Evolutionary conservation across 257 asterid genomes (phyloP).

Genomic region (Solanum okadae): DNA sequence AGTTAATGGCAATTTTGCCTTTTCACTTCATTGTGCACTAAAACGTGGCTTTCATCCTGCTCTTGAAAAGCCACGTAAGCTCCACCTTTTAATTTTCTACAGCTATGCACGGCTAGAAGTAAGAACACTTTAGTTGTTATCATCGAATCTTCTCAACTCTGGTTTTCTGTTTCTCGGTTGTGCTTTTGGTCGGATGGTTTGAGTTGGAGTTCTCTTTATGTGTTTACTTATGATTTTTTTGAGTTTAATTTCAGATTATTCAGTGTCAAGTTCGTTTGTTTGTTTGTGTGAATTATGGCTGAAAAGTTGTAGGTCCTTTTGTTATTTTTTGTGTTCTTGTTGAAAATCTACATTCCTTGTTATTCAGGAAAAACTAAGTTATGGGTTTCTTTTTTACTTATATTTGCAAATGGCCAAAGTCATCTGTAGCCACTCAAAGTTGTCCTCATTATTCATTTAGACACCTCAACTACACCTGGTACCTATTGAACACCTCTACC

Average conservation of each 20-base stretch:
- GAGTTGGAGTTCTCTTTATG: neutral
- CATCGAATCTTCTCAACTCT: neutral
- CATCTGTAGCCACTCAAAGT: too few species aligned
- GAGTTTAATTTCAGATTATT: neutral
- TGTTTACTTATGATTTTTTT: neutral
- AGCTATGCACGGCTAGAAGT: neutral
- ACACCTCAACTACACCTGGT: too few species aligned
- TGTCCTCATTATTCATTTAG: too few species aligned
- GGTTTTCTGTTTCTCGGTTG: neutral
- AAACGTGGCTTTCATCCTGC: too few species aligned
- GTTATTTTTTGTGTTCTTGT: neutral
- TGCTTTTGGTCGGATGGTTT: neutral
- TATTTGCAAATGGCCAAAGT: too few species aligned
- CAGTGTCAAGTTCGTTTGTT: neutral
- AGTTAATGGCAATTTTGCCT: too few species aligned
- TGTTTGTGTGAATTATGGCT: neutral
- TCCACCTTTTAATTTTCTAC: neutral
- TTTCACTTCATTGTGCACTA: too few species aligned
- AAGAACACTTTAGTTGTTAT: neutral
- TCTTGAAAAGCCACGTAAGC: too few species aligned
- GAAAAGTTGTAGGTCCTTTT: neutral
- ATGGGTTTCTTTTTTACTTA: too few species aligned
- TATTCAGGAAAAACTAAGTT: too few species aligned
- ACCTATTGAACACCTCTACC: too few species aligned
- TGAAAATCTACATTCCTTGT: neutral